Percentiles rank a stretch among this genome's conserved stretches.
Conservation (phyloP, 495 filamentous ascomycete species). For the Polyplosphaeria fusca region DNA sequence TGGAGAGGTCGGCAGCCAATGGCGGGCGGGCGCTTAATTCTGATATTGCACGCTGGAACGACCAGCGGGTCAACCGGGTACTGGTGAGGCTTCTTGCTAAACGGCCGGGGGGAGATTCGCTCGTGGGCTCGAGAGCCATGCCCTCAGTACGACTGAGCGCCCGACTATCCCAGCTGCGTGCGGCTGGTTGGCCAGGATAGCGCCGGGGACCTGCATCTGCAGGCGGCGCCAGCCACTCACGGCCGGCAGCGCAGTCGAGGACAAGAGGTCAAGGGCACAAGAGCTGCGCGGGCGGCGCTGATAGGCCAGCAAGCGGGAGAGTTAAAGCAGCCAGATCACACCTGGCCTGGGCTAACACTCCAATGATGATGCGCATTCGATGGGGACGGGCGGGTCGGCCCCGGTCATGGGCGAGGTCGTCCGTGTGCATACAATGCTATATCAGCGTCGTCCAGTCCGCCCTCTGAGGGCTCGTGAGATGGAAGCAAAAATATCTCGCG, state of each 20-base stretch:
- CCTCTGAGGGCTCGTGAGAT: too few species aligned
- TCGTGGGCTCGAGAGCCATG: constrained; percentile 11
- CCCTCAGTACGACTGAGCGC: not conserved
- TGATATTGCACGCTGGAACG: too few species aligned
- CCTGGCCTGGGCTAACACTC: not conserved
- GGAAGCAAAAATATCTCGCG: too few species aligned
- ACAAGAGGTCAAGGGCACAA: too few species aligned
- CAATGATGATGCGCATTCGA: constrained; percentile 23
- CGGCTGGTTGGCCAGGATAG: constrained; percentile 21
- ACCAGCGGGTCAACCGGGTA: too few species aligned
- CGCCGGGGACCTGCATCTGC: constrained; percentile 29
- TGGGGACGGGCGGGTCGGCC: too few species aligned
- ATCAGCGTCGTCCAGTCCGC: too few species aligned
- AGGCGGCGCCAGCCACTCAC: not conserved
- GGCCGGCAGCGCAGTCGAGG: too few species aligned
- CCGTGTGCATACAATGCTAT: too few species aligned
- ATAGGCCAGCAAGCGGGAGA: constrained; percentile 4
- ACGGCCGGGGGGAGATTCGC: constrained; percentile 29
- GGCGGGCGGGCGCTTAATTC: constrained; percentile 32
- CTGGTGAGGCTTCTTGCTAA: constrained; percentile 32
- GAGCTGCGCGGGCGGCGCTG: not conserved
- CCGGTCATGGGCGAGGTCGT: too few species aligned
- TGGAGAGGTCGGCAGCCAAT: constrained; percentile 22
- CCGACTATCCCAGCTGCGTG: constrained; percentile 10
- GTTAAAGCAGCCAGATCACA: constrained; percentile 16